Conservation (phyloP, 2,329 filamentous ascomycete genomes). For the Beauveria australis region DNA sequence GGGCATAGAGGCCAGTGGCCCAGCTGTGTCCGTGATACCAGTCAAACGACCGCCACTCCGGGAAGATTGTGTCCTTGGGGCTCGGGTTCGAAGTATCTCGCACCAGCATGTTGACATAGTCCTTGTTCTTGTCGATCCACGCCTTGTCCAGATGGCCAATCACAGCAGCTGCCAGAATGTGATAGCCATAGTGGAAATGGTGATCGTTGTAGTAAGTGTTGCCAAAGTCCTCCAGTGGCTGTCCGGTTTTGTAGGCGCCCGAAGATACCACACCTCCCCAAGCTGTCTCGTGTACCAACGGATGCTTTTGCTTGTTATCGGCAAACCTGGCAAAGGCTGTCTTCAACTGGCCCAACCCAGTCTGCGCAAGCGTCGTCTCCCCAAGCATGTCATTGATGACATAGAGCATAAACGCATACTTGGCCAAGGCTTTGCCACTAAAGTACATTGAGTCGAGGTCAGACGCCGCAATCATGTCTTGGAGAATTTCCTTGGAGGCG, state of each 20-base stretch:
- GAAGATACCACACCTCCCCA: slow-evolving; percentile 80
- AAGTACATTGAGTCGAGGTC: slow-evolving; percentile 87
- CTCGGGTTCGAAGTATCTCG: slow-evolving; percentile 77
- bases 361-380: slow-evolving; percentile 47
- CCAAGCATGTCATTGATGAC: slow-evolving; percentile 55
- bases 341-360: slow-evolving; percentile 55
- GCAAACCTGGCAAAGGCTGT: slow-evolving; percentile 57
- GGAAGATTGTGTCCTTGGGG: slow-evolving; percentile 63
- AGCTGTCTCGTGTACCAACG: slow-evolving; percentile 54
- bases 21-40: slow-evolving; percentile 94
- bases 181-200: slow-evolving; percentile 78
- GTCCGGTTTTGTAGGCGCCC: slow-evolving; percentile 60
- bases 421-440: slow-evolving; percentile 75
- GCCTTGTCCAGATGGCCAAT: slow-evolving; percentile 69
- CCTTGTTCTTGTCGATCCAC: slow-evolving; percentile 67
- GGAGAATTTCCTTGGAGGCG: slow-evolving; percentile 64
- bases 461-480: slow-evolving; percentile 65
- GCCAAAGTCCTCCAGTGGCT: slow-evolving; percentile 73
- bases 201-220: slow-evolving; percentile 79
- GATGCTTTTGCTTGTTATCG: slow-evolving; percentile 58
- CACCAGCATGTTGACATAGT: slow-evolving; percentile 75
- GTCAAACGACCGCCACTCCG: slow-evolving; percentile 77
- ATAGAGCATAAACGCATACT: slow-evolving; percentile 64
- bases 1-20: slow-evolving; percentile 71
- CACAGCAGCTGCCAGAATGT: slow-evolving; percentile 76